Base-by-base conservation (phyloP, 441 rosid species). In the Macaranga tanarius region DNA sequence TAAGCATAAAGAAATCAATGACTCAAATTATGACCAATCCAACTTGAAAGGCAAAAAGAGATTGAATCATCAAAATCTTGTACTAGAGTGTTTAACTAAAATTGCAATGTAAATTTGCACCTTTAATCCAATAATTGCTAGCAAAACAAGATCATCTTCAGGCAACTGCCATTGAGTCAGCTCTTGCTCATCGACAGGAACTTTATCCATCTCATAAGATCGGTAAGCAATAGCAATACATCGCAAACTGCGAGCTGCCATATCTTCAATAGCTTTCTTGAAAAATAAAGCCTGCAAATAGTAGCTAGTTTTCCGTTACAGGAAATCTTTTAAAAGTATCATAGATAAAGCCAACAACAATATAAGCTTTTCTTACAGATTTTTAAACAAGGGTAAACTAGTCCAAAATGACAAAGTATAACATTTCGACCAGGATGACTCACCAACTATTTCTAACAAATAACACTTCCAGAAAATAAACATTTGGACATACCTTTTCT, bases 151-250 rank as follows among this genome's bases (percentile, higher is more conserved):
- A 72, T 93, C 91, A 76, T 86, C 86, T 71, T 92, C 97, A 25
- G 98, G 99, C 75, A 95, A 80, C 66, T 62, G 79, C 99, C 99
- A 96, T 52, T 77, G 79, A 66, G 82, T 54, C 73, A 90, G 84
- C 67, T 81, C 82, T 69, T 92, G 87, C 76, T 93, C 97, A 76
- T 88, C 85, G 62, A 48, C 76, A 65, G 99, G 97, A 84, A 93
- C 81, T 67, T 81, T 86, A 31, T 88, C 89, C 52, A 44, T 47
- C 65, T 89, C 97, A 86, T 69, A 86, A 69, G 86, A 40, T 80
- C 97, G 84, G 76, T 87, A 93, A 15, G 98, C 97, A 84, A 96
- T 80, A 48, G 99, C 94, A 73, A 96, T 88, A 80, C 99, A 96
- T 4, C 99, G 97, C 82, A 96, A 86, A 85, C 98, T 93, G 62